Percentiles rank a stretch among this genome's conserved stretches.
Conservation (phyloP, 2,329 filamentous ascomycete genomes). For the Penicillium sp. region DNA sequence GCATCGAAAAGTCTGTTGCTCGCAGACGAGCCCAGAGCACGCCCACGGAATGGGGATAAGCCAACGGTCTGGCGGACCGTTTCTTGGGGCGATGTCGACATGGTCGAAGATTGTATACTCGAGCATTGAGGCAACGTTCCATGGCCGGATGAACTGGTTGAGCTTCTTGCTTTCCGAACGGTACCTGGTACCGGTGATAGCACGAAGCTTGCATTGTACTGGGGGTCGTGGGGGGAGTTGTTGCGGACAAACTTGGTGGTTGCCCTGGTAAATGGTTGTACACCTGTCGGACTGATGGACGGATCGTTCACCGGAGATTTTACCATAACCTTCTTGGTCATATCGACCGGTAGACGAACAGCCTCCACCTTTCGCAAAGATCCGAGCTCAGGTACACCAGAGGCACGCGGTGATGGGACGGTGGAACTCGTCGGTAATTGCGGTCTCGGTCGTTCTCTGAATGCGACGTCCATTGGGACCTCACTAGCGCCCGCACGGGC, state of each 20-base stretch:
- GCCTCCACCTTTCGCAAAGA: not conserved
- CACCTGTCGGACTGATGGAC: not conserved
- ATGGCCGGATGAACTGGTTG: not conserved
- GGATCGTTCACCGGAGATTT: not conserved
- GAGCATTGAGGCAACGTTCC: not conserved
- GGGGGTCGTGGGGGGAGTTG: not conserved
- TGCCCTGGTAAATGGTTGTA: not conserved
- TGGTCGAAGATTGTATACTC: not conserved
- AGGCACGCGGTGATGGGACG: slow-evolving; percentile 7
- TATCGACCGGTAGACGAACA: not conserved
- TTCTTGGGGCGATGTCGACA: not conserved
- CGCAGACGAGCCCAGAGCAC: not conserved
- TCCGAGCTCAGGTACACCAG: slow-evolving; percentile 12
- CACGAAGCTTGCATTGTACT: not conserved
- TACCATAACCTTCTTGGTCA: not conserved
- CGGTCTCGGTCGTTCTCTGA: slow-evolving; percentile 9
- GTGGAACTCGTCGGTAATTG: not conserved
- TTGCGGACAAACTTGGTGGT: not conserved
- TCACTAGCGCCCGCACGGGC: slow-evolving; percentile 18
- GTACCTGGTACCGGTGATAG: not conserved
- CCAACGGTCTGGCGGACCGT: not conserved
- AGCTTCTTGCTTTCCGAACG: not conserved
- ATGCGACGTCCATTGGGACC: slow-evolving; percentile 12
- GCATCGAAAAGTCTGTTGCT: not conserved
- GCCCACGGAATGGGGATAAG: not conserved